These are phyloP conservation scores for Huntiella abstrusa DNA, from an alignment of 2,329 filamentous ascomycete species.

Conservation along the genomic window DNA sequence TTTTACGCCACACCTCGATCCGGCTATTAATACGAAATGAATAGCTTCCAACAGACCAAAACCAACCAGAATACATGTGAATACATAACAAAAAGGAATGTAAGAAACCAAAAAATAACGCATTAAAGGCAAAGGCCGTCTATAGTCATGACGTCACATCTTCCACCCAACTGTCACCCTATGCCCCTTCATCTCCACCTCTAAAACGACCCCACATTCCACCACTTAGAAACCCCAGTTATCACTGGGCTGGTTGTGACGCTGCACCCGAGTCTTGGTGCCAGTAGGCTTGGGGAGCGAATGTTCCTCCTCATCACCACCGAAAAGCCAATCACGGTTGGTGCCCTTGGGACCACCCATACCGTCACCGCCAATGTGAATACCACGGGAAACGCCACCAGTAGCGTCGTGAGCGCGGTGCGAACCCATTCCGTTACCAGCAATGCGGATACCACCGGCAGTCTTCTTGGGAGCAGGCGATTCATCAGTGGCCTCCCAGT, in stretches of 20 bases:
- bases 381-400: constrained; percentile 17
- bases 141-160: constrained; percentile 1
- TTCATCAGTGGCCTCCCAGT: constrained; percentile 36
- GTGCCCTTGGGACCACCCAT: constrained; percentile 44
- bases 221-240: constrained; percentile 29
- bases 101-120: constrained; percentile 6
- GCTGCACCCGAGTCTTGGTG: constrained; percentile 17
- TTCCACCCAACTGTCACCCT: not conserved
- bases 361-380: constrained; percentile 39
- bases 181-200: not conserved
- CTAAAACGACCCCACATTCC: not conserved
- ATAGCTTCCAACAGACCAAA: too few species aligned
- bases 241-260: constrained; percentile 21
- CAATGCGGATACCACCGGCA: constrained; percentile 18
- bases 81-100: constrained; percentile 6
- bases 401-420: constrained; percentile 18
- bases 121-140: constrained; percentile 3
- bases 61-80: too few species aligned
- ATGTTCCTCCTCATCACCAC: constrained; percentile 23
- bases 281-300: constrained; percentile 15
- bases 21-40: too few species aligned
- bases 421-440: constrained; percentile 41
- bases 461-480: constrained; percentile 23
- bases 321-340: constrained; percentile 38
- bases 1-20: too few species aligned